Evolutionary conservation across 306 rosid genomes (phyloP).

Genomic region (Gleditsia sinensis): DNA sequence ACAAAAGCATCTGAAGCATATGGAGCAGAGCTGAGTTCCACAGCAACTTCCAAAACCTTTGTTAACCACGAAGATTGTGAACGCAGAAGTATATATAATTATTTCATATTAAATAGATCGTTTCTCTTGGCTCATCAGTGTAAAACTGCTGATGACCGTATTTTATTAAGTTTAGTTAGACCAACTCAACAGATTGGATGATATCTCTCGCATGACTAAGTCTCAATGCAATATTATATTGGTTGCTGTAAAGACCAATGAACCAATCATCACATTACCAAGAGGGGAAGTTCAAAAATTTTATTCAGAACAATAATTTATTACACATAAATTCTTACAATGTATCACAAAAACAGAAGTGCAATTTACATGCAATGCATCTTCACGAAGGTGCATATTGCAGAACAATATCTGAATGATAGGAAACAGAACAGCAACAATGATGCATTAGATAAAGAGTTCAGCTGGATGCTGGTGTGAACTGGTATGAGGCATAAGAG

Average conservation of each 20-base stretch:
- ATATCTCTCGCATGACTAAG: too few relatives aligned
- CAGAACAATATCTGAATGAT: neutral
- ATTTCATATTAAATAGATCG: neutral
- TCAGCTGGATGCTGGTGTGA: constrained; percentile 43
- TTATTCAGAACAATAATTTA: constrained; percentile 18
- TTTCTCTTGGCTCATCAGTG: neutral
- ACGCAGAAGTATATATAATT: neutral
- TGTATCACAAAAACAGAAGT: constrained; percentile 11
- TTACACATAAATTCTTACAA: neutral
- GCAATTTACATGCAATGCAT: constrained; percentile 21
- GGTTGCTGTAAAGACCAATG: neutral
- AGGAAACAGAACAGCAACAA: neutral
- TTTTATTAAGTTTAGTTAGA: too few relatives aligned
- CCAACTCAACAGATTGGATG: too few relatives aligned
- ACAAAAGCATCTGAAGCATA: too few relatives aligned
- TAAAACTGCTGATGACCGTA: neutral
- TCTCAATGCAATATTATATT: too few relatives aligned
- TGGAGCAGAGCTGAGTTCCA: too few relatives aligned
- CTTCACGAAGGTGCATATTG: too few relatives aligned
- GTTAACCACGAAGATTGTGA: too few relatives aligned
- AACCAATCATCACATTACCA: constrained; percentile 7
- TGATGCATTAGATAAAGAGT: neutral
- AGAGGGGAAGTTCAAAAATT: neutral
- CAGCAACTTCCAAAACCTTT: too few relatives aligned
- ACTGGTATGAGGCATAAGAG: constrained; percentile 85